Evolutionary conservation across 1,284 basidiomycete species (phyloP).

Genomic region (Leccinum laetum): DNA sequence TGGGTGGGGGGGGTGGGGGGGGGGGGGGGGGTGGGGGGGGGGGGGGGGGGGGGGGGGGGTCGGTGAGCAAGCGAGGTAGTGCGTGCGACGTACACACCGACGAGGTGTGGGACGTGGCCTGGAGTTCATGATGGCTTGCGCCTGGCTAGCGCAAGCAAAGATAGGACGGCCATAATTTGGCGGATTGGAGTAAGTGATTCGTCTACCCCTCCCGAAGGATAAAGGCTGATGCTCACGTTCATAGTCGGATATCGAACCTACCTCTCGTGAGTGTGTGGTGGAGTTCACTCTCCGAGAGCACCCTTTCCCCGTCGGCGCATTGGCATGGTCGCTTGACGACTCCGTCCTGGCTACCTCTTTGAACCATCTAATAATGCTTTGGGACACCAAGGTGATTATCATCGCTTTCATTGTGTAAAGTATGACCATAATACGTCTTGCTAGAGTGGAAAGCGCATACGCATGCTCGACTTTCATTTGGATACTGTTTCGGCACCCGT

Average conservation of each 20-base stretch:
- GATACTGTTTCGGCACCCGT: slow-evolving; percentile 87
- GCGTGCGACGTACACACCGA: too few relatives aligned
- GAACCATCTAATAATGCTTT: slow-evolving; percentile 81
- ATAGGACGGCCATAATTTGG: slow-evolving; percentile 91
- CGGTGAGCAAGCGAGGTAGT: too few relatives aligned
- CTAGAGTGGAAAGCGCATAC: slow-evolving; percentile 70
- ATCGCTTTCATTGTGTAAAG: slow-evolving; percentile 1
- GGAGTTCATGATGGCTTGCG: slow-evolving; percentile 87
- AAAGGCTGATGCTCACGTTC: slow-evolving; percentile 10
- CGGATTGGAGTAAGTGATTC: slow-evolving; percentile 63
- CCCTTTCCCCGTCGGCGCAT: slow-evolving; percentile 70
- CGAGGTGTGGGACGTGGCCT: slow-evolving; percentile 80
- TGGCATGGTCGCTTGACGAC: slow-evolving; percentile 93
- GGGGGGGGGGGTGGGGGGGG: too few relatives aligned
- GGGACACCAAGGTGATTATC: slow-evolving; percentile 75
- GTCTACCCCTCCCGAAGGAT: not conserved
- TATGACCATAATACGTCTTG: slow-evolving; percentile 1
- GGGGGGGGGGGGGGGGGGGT: too few relatives aligned
- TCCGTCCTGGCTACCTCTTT: slow-evolving; percentile 78
- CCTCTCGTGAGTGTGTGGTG: slow-evolving; percentile 58
- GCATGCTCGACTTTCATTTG: slow-evolving; percentile 68
- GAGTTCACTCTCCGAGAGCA: slow-evolving; percentile 74
- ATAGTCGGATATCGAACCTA: slow-evolving; percentile 50
- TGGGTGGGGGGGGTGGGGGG: too few relatives aligned
- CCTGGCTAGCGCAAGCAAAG: slow-evolving; percentile 88